A percentile compares a stretch with the other conserved stretches of the same genome.
phyloP scores from a whole-genome alignment of 768 basidiomycete species.

The Botryobasidium botryosum region DNA sequence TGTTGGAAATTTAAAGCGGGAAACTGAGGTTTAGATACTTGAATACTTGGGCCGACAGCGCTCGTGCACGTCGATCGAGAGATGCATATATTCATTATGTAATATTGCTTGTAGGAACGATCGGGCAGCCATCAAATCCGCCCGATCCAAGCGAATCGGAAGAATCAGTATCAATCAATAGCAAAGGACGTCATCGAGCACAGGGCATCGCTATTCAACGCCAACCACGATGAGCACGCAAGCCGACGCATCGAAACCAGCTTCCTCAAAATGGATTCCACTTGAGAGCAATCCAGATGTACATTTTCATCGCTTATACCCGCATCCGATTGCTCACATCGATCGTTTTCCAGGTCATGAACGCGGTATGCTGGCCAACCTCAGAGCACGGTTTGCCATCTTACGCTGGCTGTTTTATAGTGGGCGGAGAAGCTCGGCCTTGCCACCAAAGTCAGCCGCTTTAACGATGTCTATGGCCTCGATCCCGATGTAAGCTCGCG shows the following conservation, averaged over 20 bases:
- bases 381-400: slow-evolving; percentile 6
- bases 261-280: slow-evolving; percentile 66
- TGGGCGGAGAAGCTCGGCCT: slow-evolving; percentile 61
- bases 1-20: not conserved
- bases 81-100: too few species aligned
- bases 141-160: too few species aligned
- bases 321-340: slow-evolving; percentile 11
- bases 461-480: slow-evolving; percentile 57
- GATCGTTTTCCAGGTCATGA: slow-evolving; percentile 16
- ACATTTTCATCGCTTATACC: slow-evolving; percentile 3
- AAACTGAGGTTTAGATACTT: slow-evolving; percentile 1
- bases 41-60: too few species aligned
- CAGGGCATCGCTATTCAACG: too few species aligned
- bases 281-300: slow-evolving; percentile 61
- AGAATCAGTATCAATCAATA: too few species aligned
- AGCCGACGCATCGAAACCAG: too few species aligned
- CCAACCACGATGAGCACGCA: too few species aligned
- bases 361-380: slow-evolving; percentile 3
- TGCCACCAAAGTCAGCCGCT: slow-evolving; percentile 30
- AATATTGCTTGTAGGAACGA: too few species aligned
- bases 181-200: too few species aligned
- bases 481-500: slow-evolving; percentile 37
- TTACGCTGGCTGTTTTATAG: slow-evolving; percentile 20
- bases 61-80: too few species aligned
- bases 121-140: too few species aligned